phyloP scores from a whole-genome alignment of 1,284 basidiomycete genomes.

The Ustilago trichophora region DNA sequence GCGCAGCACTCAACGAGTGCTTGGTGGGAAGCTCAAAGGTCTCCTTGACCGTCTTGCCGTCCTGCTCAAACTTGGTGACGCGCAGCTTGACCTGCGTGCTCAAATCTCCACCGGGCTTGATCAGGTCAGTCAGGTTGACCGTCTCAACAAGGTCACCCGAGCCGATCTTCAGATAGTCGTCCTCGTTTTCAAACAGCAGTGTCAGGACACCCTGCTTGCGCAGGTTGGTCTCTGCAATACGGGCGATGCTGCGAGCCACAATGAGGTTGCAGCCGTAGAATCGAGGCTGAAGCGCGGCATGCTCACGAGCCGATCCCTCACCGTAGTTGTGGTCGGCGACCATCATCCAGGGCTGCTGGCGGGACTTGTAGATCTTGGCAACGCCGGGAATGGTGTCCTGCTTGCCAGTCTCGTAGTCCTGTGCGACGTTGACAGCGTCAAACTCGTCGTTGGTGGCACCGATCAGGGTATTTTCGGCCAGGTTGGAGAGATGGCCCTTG shows the following conservation, averaged over 20 bases:
- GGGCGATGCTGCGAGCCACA: slow-evolving; percentile 70
- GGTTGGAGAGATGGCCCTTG: slow-evolving; percentile 89
- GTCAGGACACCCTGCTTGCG: slow-evolving; percentile 66
- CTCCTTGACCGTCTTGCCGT: slow-evolving; percentile 56
- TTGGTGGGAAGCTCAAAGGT: slow-evolving; percentile 61
- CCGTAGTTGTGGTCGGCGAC: slow-evolving; percentile 89
- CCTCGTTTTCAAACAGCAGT: slow-evolving; percentile 64
- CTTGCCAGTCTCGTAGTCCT: slow-evolving; percentile 58
- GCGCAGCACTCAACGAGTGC: slow-evolving; percentile 59
- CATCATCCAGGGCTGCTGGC: slow-evolving; percentile 79
- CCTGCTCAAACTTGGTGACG: slow-evolving; percentile 60
- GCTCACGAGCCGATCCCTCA: slow-evolving; percentile 97
- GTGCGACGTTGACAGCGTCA: slow-evolving; percentile 68
- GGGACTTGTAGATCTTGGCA: slow-evolving; percentile 59
- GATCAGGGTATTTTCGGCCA: slow-evolving; percentile 85
- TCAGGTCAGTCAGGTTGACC: slow-evolving; percentile 57
- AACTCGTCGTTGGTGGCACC: slow-evolving; percentile 68
- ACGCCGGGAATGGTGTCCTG: slow-evolving; percentile 63
- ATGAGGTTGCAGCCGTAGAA: slow-evolving; percentile 78
- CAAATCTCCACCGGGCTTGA: slow-evolving; percentile 55
- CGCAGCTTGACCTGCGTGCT: slow-evolving; percentile 57
- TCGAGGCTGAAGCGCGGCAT: slow-evolving; percentile 94
- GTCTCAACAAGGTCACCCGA: slow-evolving; percentile 63
- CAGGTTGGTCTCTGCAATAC: slow-evolving; percentile 75
- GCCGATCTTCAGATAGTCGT: slow-evolving; percentile 58